These are phyloP conservation scores for Bombardia bombarda DNA, from an alignment of 495 filamentous ascomycete species.

Conservation along the genomic window DNA sequence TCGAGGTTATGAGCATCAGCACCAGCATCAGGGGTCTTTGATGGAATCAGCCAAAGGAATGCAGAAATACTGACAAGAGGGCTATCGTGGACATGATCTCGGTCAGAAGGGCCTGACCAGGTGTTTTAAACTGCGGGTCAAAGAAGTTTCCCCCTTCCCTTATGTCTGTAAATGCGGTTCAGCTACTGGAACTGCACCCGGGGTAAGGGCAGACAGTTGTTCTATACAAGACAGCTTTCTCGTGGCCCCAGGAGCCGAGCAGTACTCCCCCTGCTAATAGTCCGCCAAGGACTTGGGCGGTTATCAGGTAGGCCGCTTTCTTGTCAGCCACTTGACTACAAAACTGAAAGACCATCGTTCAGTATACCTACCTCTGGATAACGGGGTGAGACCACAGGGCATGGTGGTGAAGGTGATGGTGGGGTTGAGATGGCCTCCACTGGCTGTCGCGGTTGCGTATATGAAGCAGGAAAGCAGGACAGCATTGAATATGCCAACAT, in stretches of 20 bases:
- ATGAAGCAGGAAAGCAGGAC: slow-evolving; percentile 43
- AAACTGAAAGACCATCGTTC: too few species aligned
- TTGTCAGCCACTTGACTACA: background rate
- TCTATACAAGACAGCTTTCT: slow-evolving; percentile 14
- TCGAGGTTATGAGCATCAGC: background rate
- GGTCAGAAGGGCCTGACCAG: slow-evolving; percentile 31
- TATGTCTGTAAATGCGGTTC: background rate
- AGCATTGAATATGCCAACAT: slow-evolving; percentile 37
- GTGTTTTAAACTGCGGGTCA: slow-evolving; percentile 11
- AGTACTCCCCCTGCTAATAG: slow-evolving; percentile 37
- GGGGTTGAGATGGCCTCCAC: slow-evolving; percentile 46
- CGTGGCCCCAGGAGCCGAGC: slow-evolving; percentile 23
- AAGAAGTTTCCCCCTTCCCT: slow-evolving; percentile 28
- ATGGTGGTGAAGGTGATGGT: slow-evolving; percentile 45
- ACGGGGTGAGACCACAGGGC: slow-evolving; percentile 39
- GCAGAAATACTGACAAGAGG: slow-evolving; percentile 21
- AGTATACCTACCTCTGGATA: slow-evolving; percentile 34
- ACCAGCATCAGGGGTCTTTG: background rate
- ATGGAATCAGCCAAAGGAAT: slow-evolving; percentile 1
- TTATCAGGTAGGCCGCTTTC: slow-evolving; percentile 33
- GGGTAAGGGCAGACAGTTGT: too few species aligned
- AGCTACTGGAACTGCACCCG: background rate
- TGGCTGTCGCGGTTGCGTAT: slow-evolving; percentile 40
- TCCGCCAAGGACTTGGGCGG: slow-evolving; percentile 35
- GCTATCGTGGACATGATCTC: slow-evolving; percentile 37